phyloP scores from a whole-genome alignment of 2,329 filamentous ascomycete species.

The Clarireedia hainanense region DNA sequence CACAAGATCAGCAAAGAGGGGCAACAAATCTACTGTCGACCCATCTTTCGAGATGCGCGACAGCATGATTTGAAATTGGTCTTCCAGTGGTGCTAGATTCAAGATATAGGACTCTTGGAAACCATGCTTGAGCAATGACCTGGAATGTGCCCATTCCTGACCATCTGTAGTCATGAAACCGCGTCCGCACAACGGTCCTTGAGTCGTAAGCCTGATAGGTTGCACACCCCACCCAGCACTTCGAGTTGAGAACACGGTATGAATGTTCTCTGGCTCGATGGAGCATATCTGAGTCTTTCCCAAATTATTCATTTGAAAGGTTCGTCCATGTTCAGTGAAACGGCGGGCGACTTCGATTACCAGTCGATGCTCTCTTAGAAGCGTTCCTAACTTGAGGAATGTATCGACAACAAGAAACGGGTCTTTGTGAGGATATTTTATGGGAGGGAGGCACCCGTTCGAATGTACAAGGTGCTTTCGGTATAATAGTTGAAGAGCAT shows the following conservation, averaged over 20 bases:
- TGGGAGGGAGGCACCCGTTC: neutral
- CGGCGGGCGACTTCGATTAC: neutral
- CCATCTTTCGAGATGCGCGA: neutral
- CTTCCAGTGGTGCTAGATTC: slow-evolving; percentile 39
- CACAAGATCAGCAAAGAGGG: neutral
- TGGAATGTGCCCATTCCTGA: slow-evolving; percentile 6
- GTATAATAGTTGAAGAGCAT: neutral
- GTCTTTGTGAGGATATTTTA: slow-evolving; percentile 34
- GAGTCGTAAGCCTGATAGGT: neutral
- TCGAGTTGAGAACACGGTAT: slow-evolving; percentile 43
- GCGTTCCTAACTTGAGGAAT: slow-evolving; percentile 32
- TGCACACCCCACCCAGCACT: slow-evolving; percentile 44
- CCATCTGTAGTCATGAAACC: slow-evolving; percentile 12
- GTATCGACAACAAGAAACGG: slow-evolving; percentile 43
- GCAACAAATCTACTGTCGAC: neutral
- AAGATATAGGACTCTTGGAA: slow-evolving; percentile 46
- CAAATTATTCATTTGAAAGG: neutral
- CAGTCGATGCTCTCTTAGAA: slow-evolving; percentile 25
- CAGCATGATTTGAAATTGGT: neutral
- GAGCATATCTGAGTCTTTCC: slow-evolving; percentile 35
- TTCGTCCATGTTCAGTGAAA: neutral
- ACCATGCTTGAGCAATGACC: slow-evolving; percentile 42
- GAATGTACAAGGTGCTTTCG: neutral
- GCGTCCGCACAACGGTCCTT: slow-evolving; percentile 7
- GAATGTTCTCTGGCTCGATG: slow-evolving; percentile 43